Base-by-base conservation (phyloP, 768 basidiomycete genomes). In the Kwoniella newhampshirensis region DNA sequence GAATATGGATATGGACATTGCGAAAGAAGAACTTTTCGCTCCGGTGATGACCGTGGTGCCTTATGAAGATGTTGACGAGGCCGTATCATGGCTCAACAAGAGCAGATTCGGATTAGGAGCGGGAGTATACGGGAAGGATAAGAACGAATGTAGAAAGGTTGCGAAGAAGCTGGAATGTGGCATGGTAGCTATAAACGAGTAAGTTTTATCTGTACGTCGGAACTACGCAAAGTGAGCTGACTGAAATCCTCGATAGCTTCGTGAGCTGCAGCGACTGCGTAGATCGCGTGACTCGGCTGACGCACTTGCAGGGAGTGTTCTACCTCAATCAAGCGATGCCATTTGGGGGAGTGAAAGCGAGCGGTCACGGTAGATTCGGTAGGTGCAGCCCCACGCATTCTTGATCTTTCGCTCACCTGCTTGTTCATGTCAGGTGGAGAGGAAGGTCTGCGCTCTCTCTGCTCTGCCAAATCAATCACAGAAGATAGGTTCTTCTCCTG, bases 151-250 rank as follows among this genome's bases (percentile, higher is more conserved):
- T 69, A 64, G 89, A 51, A 80, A 86, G 45, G 87, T 98, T 20
- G 92, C 92, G 26, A 85, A 85, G 64, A 79, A 80, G 45, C 79
- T 99, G 48, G 85, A 94, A 50, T 93, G 91, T 67, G 94, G 94
- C 43, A 98, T 99, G 96, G 94, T 98, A 2, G 86, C 92, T 18
- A 81, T 96, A 60, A 98, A 98, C 67, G 96, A 98, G 78, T 96
- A 84, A 12, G 86, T 87, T 17, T n/a, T 35, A 42, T 23, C 25
- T 37, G 8, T 23, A 53, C 45, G 35, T 55, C 36, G 9, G 8
- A 7, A 11, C 7, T 26, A 6, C 13, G 23, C n/a, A n/a, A n/a
- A n/a, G n/a, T n/a, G n/a, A n/a, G n/a, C n/a, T n/a, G n/a, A n/a
- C n/a, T n/a, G n/a, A n/a, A n/a, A n/a, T n/a, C n/a, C 32, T 15